Evolutionary conservation across 129 eudicot genomes (phyloP).

Genomic region (Artemisia tridentata): DNA sequence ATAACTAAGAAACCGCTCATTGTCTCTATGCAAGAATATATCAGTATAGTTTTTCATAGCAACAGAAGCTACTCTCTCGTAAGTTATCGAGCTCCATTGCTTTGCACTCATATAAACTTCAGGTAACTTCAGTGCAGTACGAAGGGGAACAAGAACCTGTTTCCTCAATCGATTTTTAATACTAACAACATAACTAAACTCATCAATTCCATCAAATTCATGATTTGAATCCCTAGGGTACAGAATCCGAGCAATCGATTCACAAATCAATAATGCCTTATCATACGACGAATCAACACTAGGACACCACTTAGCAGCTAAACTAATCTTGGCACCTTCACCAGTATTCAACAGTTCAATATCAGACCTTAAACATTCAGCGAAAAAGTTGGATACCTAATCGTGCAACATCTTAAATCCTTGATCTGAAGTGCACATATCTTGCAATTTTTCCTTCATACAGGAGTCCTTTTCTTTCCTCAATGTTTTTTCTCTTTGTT

Average conservation of each 20-base stretch:
- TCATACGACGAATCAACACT: conserved; percentile 11
- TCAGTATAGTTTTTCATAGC: conserved; percentile 18
- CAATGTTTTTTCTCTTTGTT: too few relatives aligned
- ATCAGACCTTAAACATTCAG: background rate
- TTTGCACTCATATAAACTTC: conserved; percentile 14
- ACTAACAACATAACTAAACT: background rate
- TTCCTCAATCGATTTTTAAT: conserved; percentile 8
- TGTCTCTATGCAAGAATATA: background rate
- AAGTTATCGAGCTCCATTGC: conserved; percentile 4
- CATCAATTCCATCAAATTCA: conserved; percentile 7
- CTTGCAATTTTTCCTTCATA: background rate
- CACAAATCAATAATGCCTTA: background rate
- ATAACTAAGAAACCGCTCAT: background rate
- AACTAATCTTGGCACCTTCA: background rate
- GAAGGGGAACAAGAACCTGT: background rate
- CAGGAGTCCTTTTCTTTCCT: too few relatives aligned
- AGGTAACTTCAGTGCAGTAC: background rate
- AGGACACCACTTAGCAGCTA: conserved; percentile 9
- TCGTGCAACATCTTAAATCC: background rate
- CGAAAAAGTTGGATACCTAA: background rate
- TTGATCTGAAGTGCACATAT: background rate
- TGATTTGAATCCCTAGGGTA: background rate
- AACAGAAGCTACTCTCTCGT: conserved; percentile 14
- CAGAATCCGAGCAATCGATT: background rate
- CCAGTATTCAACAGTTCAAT: background rate